These are phyloP conservation scores for Talaromyces ruber DNA, from an alignment of 495 filamentous ascomycete species.

Conservation along the genomic window DNA sequence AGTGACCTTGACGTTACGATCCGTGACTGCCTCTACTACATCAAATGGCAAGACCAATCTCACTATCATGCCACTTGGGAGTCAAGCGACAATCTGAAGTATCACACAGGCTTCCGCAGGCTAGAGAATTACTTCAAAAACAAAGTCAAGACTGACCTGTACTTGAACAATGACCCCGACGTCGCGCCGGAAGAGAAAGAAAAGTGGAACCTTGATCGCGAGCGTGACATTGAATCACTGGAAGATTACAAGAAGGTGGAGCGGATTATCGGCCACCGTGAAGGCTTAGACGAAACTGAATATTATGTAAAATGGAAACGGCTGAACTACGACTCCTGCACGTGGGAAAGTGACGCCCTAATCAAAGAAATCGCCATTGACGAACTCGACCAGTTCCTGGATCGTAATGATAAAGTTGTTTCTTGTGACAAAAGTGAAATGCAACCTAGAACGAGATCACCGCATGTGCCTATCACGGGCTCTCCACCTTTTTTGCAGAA, in stretches of 20 bases:
- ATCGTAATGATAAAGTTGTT: slow-evolving; percentile 67
- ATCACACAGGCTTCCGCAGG: slow-evolving; percentile 68
- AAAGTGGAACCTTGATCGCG: slow-evolving; percentile 81
- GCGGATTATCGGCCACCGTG: slow-evolving; percentile 73
- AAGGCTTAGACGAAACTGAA: slow-evolving; percentile 66
- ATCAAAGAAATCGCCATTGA: slow-evolving; percentile 69
- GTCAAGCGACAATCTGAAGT: slow-evolving; percentile 55
- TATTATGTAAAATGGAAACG: slow-evolving; percentile 91
- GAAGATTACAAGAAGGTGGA: slow-evolving; percentile 85
- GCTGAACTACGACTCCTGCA: slow-evolving; percentile 82
- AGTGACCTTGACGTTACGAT: slow-evolving; percentile 48
- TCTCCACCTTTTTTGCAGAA: slow-evolving; percentile 80
- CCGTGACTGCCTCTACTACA: slow-evolving; percentile 85
- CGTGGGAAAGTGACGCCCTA: slow-evolving; percentile 78
- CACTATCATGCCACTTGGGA: slow-evolving; percentile 97
- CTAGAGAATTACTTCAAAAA: slow-evolving; percentile 92
- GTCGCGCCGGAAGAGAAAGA: slow-evolving; percentile 80
- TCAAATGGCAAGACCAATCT: slow-evolving; percentile 96
- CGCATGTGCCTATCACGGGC: slow-evolving; percentile 61
- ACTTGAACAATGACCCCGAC: slow-evolving; percentile 58
- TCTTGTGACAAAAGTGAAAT: slow-evolving; percentile 67
- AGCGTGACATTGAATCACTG: slow-evolving; percentile 73
- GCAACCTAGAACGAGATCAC: slow-evolving; percentile 60
- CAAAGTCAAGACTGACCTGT: slow-evolving; percentile 63
- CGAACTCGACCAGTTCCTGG: slow-evolving; percentile 84